Conservation (phyloP, 2,329 filamentous ascomycete genomes). For the Exophiala sp. region DNA sequence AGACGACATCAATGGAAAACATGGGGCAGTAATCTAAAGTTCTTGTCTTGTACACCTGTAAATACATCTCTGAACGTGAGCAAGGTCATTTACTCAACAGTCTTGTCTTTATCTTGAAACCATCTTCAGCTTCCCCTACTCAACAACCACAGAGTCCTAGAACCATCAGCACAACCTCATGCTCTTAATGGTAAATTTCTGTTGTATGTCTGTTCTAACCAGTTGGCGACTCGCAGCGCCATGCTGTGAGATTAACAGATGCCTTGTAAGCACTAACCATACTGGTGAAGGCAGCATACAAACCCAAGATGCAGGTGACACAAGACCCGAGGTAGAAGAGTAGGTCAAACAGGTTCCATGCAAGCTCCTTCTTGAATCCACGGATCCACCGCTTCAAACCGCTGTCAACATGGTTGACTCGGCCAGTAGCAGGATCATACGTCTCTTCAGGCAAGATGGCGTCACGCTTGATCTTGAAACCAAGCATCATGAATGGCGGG, state of each 20-base stretch:
- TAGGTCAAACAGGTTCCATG: constrained; percentile 30
- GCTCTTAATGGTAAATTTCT: background rate
- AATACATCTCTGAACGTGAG: too few relatives aligned
- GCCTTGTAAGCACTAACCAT: constrained; percentile 31
- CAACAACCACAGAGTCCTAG: background rate
- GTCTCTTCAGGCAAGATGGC: constrained; percentile 28
- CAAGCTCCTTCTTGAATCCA: constrained; percentile 30
- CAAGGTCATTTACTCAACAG: too few relatives aligned
- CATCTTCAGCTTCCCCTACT: background rate
- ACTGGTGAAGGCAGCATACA: constrained; percentile 28
- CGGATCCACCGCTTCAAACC: constrained; percentile 24
- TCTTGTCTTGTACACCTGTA: too few relatives aligned
- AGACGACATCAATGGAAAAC: too few relatives aligned
- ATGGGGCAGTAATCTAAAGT: too few relatives aligned
- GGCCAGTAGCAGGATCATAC: constrained; percentile 28
- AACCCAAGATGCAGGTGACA: constrained; percentile 28
- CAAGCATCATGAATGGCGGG: constrained; percentile 35
- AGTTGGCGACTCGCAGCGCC: constrained; percentile 18
- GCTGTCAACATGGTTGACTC: constrained; percentile 14
- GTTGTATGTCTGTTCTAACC: constrained; percentile 3
- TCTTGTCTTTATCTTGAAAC: too few relatives aligned
- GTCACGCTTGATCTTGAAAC: constrained; percentile 31
- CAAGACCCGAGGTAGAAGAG: constrained; percentile 30
- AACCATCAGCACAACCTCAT: background rate
- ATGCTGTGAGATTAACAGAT: constrained; percentile 17